Evolutionary conservation across 257 asterid species (phyloP).

Genomic region (Nicotiana knightiana): DNA sequence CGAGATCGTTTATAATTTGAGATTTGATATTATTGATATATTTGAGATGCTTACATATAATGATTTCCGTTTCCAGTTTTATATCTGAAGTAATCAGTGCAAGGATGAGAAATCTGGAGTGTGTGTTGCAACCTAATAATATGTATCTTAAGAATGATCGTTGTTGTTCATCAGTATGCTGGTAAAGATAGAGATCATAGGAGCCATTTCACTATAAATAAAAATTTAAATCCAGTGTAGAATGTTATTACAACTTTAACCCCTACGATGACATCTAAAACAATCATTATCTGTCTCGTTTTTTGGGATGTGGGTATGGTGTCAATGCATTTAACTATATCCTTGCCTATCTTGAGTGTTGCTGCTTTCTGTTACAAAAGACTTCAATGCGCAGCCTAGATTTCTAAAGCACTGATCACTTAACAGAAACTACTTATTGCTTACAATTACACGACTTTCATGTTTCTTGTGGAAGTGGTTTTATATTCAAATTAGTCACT

Average conservation of each 20-base stretch:
- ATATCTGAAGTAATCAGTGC: background rate
- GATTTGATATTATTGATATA: background rate
- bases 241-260: background rate
- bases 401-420: background rate
- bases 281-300: background rate
- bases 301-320: background rate
- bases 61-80: background rate
- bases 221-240: background rate
- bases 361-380: background rate
- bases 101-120: background rate
- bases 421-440: background rate
- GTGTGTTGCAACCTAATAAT: background rate
- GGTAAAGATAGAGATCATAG: background rate
- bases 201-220: background rate
- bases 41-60: background rate
- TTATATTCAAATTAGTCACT: background rate
- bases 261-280: background rate
- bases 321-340: background rate
- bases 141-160: background rate
- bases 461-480: background rate
- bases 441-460: background rate
- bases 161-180: background rate
- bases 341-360: background rate
- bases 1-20: background rate
- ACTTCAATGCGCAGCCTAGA: background rate